A percentile compares a stretch with the other conserved stretches of the same genome.
Conservation (phyloP, 345 rosid genomes). For the Bruguiera parviflora region DNA sequence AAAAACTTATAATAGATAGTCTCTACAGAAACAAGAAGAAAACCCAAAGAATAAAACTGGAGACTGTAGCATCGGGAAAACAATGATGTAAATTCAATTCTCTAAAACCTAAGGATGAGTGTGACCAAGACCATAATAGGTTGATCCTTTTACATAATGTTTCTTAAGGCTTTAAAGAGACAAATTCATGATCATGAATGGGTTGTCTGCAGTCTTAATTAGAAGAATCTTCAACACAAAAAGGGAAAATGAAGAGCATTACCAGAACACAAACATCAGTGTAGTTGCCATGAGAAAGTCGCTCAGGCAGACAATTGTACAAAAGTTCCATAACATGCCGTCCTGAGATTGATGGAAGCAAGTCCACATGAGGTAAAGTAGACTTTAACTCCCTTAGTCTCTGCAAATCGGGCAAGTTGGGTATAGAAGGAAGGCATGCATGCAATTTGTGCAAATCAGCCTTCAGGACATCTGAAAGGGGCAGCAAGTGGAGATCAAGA, state of each 20-base stretch:
- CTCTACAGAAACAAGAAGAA: too few relatives aligned
- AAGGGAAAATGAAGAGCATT: constrained; percentile 9
- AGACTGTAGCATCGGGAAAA: too few relatives aligned
- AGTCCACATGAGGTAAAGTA: constrained; percentile 37
- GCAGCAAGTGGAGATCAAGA: constrained; percentile 75
- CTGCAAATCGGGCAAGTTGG: constrained; percentile 53
- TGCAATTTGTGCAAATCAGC: constrained; percentile 80
- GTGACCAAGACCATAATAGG: too few relatives aligned
- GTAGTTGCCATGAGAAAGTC: constrained; percentile 67
- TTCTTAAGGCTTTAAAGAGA: too few relatives aligned
- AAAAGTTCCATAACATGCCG: constrained; percentile 83
- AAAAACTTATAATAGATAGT: too few relatives aligned
- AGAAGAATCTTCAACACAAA: too few relatives aligned
- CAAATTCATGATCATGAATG: too few relatives aligned
- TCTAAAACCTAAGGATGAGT: too few relatives aligned
- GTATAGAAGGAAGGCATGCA: constrained; percentile 65
- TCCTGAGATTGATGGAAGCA: constrained; percentile 37
- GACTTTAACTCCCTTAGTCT: constrained; percentile 40
- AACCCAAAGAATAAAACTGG: too few relatives aligned
- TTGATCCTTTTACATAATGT: too few relatives aligned
- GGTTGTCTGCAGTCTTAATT: too few relatives aligned
- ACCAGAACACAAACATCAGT: constrained; percentile 88
- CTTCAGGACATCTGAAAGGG: constrained; percentile 61
- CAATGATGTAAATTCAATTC: too few relatives aligned
- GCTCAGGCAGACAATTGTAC: constrained; percentile 81